Conservation (phyloP, 169 alveolate genomes). For the Cryptosporidium baileyi region DNA sequence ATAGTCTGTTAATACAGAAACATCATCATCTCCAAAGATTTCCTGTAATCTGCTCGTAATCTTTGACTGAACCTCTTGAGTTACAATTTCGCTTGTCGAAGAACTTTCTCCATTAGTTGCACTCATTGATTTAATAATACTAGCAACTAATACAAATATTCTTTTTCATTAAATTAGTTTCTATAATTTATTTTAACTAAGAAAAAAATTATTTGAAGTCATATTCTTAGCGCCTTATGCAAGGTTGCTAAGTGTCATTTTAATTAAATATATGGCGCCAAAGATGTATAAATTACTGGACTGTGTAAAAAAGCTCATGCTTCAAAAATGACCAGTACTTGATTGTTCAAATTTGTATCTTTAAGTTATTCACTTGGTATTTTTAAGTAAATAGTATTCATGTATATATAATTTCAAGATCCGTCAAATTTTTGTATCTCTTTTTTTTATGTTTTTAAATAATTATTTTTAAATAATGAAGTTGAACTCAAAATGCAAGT, state of each 20-base stretch:
- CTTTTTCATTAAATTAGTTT: background rate
- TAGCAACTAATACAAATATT: background rate
- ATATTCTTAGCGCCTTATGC: background rate
- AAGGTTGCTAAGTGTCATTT: background rate
- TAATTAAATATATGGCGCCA: slow-evolving; percentile 20
- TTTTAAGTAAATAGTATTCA: background rate
- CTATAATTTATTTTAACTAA: background rate
- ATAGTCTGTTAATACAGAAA: slow-evolving; percentile 63
- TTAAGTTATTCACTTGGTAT: background rate
- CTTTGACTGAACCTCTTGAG: slow-evolving; percentile 46
- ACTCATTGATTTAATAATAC: background rate
- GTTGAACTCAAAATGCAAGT: background rate
- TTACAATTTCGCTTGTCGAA: slow-evolving; percentile 9
- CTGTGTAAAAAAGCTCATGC: too few species aligned
- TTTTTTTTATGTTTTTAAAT: background rate
- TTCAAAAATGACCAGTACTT: background rate
- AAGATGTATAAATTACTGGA: too few species aligned
- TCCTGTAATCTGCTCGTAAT: slow-evolving; percentile 47
- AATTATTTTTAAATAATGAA: background rate
- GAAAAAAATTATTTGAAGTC: background rate
- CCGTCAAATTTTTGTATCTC: background rate
- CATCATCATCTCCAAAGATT: slow-evolving; percentile 68
- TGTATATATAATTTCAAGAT: background rate
- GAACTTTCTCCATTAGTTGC: slow-evolving; percentile 16
- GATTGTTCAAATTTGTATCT: background rate